Percentiles rank a stretch among this genome's conserved stretches.
phyloP scores from a whole-genome alignment of 2,329 filamentous ascomycete species.

The Rutstroemia sp. region DNA sequence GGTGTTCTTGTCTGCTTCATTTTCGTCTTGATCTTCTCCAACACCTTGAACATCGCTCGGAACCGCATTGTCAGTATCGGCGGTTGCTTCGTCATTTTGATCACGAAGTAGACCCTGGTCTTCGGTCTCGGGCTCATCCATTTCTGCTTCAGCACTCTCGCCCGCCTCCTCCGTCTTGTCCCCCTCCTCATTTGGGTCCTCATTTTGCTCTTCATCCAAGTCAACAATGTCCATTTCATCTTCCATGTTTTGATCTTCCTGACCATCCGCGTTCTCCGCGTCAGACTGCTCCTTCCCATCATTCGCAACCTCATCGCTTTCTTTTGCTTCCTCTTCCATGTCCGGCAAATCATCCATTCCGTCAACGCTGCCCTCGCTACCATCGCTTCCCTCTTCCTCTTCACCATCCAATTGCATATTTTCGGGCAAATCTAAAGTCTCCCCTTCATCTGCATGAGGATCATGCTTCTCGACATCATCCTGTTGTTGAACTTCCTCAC shows the following conservation, averaged over 20 bases:
- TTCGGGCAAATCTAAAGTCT: constrained; percentile 62
- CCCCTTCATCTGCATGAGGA: constrained; percentile 57
- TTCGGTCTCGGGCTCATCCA: constrained; percentile 44
- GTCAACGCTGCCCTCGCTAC: constrained; percentile 31
- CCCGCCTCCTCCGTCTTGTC: constrained; percentile 47
- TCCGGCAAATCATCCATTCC: constrained; percentile 50
- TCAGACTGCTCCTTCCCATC: constrained; percentile 40
- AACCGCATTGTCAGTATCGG: constrained; percentile 54
- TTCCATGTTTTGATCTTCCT: constrained; percentile 33
- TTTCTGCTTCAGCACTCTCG: constrained; percentile 38
- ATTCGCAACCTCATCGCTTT: constrained; percentile 29
- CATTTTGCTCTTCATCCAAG: constrained; percentile 26
- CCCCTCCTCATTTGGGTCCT: constrained; percentile 12
- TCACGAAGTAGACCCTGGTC: constrained; percentile 34
- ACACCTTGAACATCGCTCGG: constrained; percentile 57
- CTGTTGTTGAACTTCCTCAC: constrained; percentile 42
- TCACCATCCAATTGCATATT: constrained; percentile 63
- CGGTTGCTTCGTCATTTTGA: constrained; percentile 40
- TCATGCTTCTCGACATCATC: constrained; percentile 58
- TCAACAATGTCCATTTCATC: constrained; percentile 30
- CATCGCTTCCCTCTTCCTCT: constrained; percentile 40
- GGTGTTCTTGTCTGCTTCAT: constrained; percentile 55
- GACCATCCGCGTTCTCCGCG: constrained; percentile 31
- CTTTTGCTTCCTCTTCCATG: constrained; percentile 34
- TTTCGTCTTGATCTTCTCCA: constrained; percentile 58